Evolutionary conservation across 345 rosid genomes (phyloP), one percentile per base, ranked within the genome.

Genomic region (Aethionema arabicum): DNA sequence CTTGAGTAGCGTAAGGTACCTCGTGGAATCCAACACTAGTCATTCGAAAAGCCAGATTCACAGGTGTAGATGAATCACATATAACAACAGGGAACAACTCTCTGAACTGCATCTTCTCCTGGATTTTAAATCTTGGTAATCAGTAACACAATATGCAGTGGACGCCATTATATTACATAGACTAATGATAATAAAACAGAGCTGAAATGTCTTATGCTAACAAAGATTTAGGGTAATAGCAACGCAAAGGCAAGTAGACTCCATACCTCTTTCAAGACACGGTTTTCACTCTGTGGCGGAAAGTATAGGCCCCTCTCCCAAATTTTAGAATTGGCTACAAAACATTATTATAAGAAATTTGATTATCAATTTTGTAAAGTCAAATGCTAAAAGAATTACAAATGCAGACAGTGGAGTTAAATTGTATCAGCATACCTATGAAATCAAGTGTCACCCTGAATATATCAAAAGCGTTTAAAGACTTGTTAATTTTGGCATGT

Each of bases 261-360:
- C 29, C 78, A 41, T 16, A 86, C 95, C 95, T 85, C 86, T 67
- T 78, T 79, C 47, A 80, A 52, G 30, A 79, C 42, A 32, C 53
- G 42, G 10, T 52, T 82, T 44, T 71, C 70, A 60, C 38, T 76
- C 56, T 62, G 48, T 7, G 47, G 71, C n/a, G 66, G 77, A 65
- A 87, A 78, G 79, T 62, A 87, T 68, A 87, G 83, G 46, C 90
- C 91, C 51, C 61, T 63, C 56, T 73, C 73, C 91, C 91, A 85
- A 50, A 75, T 51, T 59, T 82, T 79, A 32, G 88, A 76, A 59
- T 58, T 73, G 68, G 85, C 95, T 87, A 74, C 73, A 41, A 64
- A 51, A 57, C 46, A 47, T 30, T 4, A 44, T 13, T 46, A 50
- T 21, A 63, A 0, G 13, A 47, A 8, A 8, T 8, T 8, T 12